Conservation (phyloP, 352 stramenopile species). For the Globisporangium viniferum region DNA sequence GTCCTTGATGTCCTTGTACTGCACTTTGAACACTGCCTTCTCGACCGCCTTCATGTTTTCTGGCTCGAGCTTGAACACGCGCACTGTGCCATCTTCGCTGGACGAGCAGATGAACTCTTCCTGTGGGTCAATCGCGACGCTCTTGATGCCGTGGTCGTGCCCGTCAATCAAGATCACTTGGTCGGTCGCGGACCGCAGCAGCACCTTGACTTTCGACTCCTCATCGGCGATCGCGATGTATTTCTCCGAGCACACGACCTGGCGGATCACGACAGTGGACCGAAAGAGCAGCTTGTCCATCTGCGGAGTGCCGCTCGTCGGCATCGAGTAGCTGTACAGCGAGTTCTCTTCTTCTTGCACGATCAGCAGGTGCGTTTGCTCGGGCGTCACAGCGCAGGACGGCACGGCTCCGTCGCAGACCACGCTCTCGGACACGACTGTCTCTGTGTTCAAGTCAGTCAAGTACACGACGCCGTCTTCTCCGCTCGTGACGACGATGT, state of each 20-base stretch:
- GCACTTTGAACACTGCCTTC: slow-evolving; percentile 47
- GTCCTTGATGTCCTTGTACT: slow-evolving; percentile 53
- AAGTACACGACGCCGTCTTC: slow-evolving; percentile 82
- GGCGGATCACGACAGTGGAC: slow-evolving; percentile 69
- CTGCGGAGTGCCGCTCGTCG: slow-evolving; percentile 32
- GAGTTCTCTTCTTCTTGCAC: slow-evolving; percentile 70
- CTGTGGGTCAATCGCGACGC: slow-evolving; percentile 55
- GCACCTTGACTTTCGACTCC: slow-evolving; percentile 66
- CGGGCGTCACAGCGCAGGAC: slow-evolving; percentile 61
- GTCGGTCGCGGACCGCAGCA: slow-evolving; percentile 50
- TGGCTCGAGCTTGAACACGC: slow-evolving; percentile 60
- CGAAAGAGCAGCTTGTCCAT: slow-evolving; percentile 61
- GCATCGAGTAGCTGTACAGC: slow-evolving; percentile 69
- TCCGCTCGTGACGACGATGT: slow-evolving; percentile 70
- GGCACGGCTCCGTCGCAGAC: slow-evolving; percentile 64
- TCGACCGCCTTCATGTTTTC: slow-evolving; percentile 35
- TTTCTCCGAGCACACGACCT: slow-evolving; percentile 56
- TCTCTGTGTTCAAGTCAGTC: slow-evolving; percentile 57
- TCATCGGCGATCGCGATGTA: slow-evolving; percentile 76
- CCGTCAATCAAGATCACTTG: slow-evolving; percentile 63
- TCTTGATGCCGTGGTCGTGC: slow-evolving; percentile 68
- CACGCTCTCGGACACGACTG: slow-evolving; percentile 39
- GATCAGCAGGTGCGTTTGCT: slow-evolving; percentile 65
- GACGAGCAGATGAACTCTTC: slow-evolving; percentile 66
- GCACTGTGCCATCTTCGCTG: slow-evolving; percentile 67